Conservation (phyloP, 176 grass and related monocot genomes). For the Neostapfia colusana region DNA sequence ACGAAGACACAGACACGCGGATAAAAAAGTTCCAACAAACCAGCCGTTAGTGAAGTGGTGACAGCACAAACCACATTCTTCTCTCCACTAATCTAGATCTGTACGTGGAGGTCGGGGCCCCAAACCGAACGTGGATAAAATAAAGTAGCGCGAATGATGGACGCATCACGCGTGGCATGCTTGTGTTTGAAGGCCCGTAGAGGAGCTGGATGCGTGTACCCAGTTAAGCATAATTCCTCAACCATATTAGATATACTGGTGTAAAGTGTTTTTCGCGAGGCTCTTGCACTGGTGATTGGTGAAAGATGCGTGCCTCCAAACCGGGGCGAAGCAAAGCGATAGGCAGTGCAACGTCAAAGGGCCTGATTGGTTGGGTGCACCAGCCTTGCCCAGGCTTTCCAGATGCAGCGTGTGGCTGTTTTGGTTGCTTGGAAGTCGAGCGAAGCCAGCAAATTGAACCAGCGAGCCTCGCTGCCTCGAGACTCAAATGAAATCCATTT, state of each 20-base stretch:
- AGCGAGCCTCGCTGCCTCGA: no score
- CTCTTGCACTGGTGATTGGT: slow-evolving; percentile 12
- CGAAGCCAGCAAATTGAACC: no score
- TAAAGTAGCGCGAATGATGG: background rate
- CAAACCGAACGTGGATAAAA: background rate
- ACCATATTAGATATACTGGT: background rate
- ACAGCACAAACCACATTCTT: slow-evolving; percentile 17
- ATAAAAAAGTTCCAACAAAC: slow-evolving; percentile 20
- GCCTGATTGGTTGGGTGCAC: no score
- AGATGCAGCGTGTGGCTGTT: no score
- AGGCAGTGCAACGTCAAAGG: background rate
- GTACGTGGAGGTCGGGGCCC: background rate
- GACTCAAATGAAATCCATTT: no score
- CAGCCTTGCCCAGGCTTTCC: no score
- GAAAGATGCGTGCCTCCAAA: slow-evolving; percentile 31
- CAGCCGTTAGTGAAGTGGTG: slow-evolving; percentile 19
- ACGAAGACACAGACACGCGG: background rate
- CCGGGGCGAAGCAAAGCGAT: slow-evolving; percentile 14
- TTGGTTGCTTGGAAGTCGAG: no score
- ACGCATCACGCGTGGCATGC: slow-evolving; percentile 7
- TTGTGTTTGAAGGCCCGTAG: slow-evolving; percentile 19
- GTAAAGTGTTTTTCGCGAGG: background rate
- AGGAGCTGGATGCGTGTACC: background rate
- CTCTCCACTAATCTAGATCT: slow-evolving; percentile 4
- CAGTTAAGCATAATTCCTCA: no score